Percentiles rank a stretch among this genome's conserved stretches.
Conservation (phyloP, 1,284 basidiomycete species). For the Chalciporus sp. region DNA sequence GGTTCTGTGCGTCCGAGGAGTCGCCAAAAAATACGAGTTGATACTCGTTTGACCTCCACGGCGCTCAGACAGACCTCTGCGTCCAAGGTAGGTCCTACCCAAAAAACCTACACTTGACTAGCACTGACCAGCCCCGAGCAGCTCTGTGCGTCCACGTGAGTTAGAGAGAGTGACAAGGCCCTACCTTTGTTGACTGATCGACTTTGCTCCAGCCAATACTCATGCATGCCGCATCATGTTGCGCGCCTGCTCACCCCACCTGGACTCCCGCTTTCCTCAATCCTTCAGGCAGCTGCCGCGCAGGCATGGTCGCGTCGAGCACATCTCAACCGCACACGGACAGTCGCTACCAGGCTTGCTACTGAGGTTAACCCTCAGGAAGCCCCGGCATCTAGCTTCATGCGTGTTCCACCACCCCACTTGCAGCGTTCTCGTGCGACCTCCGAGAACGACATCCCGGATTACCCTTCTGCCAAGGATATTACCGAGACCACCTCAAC, state of each 20-base stretch:
- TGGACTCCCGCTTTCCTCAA: constrained; percentile 40
- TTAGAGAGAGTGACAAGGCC: not conserved
- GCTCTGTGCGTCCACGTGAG: constrained; percentile 4
- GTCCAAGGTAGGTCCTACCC: not conserved
- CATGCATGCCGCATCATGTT: constrained; percentile 67
- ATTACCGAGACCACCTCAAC: not conserved
- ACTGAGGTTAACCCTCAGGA: not conserved
- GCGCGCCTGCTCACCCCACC: constrained; percentile 39
- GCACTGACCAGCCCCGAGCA: not conserved
- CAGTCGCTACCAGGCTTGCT: not conserved
- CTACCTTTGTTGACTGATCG: constrained; percentile 1
- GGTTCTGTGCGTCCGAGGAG: not conserved
- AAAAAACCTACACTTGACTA: not conserved
- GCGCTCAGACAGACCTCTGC: not conserved
- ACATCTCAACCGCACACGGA: not conserved
- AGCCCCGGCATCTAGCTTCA: not conserved
- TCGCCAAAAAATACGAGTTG: not conserved
- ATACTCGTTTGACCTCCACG: not conserved
- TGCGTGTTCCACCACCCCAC: not conserved
- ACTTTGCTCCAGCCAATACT: constrained; percentile 23
- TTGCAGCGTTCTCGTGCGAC: not conserved
- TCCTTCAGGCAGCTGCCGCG: constrained; percentile 52
- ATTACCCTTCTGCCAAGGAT: not conserved
- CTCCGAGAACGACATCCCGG: not conserved
- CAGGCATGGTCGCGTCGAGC: constrained; percentile 48